Evolutionary conservation across 345 rosid genomes (phyloP).

Genomic region (Gossypium longicalyx): DNA sequence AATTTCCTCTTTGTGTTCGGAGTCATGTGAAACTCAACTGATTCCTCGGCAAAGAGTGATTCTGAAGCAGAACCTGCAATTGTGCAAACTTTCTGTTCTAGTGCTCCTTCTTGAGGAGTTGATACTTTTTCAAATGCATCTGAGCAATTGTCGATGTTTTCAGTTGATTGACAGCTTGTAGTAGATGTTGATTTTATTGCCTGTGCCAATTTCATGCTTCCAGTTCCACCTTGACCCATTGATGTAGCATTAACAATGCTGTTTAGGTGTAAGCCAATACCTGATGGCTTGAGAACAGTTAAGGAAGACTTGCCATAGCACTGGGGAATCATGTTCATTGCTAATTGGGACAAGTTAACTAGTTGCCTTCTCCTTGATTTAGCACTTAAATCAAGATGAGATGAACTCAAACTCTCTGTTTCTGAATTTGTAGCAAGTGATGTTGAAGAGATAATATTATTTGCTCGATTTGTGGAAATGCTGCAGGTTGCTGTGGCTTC

Average conservation of each 20-base stretch:
- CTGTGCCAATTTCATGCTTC: constrained; percentile 14
- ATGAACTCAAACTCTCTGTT: constrained; percentile 26
- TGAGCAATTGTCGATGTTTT: constrained; percentile 15
- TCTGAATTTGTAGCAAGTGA: constrained; percentile 24
- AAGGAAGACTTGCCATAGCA: constrained; percentile 20
- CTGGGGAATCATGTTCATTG: constrained; percentile 18
- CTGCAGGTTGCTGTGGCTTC: constrained; percentile 16
- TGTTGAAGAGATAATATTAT: constrained; percentile 20
- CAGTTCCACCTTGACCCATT: constrained; percentile 22
- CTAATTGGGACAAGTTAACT: constrained; percentile 19
- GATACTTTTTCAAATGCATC: constrained; percentile 20
- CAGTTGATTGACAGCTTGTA: not conserved
- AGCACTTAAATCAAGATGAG: constrained; percentile 21
- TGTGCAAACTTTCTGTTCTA: constrained; percentile 21
- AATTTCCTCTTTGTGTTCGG: constrained; percentile 31
- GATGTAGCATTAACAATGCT: constrained; percentile 35
- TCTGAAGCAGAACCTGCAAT: constrained; percentile 28
- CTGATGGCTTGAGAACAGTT: constrained; percentile 38
- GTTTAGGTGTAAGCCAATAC: constrained; percentile 61
- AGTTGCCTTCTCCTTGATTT: constrained; percentile 26
- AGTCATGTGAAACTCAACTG: constrained; percentile 24
- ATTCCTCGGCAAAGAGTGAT: constrained; percentile 24
- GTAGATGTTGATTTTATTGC: constrained; percentile 13
- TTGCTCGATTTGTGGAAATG: constrained; percentile 18
- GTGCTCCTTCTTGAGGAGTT: constrained; percentile 20